These are phyloP conservation scores for Forsythia suspensa DNA, from an alignment of 257 asterid species.

Conservation along the genomic window DNA sequence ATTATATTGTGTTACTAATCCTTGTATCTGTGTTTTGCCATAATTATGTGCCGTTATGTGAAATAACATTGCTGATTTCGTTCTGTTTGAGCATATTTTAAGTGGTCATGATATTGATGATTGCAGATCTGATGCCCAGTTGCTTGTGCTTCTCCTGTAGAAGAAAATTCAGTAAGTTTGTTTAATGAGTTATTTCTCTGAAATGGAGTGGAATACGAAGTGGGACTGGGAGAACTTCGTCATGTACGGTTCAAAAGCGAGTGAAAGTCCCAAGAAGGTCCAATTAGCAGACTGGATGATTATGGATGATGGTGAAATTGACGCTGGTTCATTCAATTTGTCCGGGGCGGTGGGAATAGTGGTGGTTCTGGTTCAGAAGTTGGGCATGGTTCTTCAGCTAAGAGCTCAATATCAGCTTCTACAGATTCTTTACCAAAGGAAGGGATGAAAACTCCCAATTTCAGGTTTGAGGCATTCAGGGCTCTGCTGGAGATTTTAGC, in stretches of 20 bases:
- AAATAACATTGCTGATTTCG: neutral
- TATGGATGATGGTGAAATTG: constrained; percentile 59
- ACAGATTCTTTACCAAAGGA: constrained; percentile 61
- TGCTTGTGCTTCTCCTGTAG: constrained; percentile 32
- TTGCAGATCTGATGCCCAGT: constrained; percentile 34
- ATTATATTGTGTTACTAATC: constrained; percentile 12
- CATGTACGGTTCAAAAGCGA: constrained; percentile 49
- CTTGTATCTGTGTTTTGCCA: neutral
- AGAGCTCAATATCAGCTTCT: constrained; percentile 80
- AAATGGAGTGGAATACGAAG: constrained; percentile 77
- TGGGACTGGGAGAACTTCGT: constrained; percentile 76
- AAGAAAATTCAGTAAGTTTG: constrained; percentile 25
- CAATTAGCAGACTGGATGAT: constrained; percentile 71
- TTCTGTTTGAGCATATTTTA: constrained; percentile 15
- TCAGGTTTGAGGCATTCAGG: constrained; percentile 44
- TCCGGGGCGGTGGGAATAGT: constrained; percentile 55
- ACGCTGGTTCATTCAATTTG: constrained; percentile 45
- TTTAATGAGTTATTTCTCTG: constrained; percentile 37
- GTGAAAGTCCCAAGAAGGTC: constrained; percentile 58
- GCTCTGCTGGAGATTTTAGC: constrained; percentile 29
- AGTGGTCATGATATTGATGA: constrained; percentile 1
- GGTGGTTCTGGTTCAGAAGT: constrained; percentile 65
- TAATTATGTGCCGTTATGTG: neutral
- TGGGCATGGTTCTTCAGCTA: constrained; percentile 70
- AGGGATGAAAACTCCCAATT: constrained; percentile 41